phyloP scores from a whole-genome alignment of 2,329 filamentous ascomycete genomes.

The Colletotrichum endophyticum region DNA sequence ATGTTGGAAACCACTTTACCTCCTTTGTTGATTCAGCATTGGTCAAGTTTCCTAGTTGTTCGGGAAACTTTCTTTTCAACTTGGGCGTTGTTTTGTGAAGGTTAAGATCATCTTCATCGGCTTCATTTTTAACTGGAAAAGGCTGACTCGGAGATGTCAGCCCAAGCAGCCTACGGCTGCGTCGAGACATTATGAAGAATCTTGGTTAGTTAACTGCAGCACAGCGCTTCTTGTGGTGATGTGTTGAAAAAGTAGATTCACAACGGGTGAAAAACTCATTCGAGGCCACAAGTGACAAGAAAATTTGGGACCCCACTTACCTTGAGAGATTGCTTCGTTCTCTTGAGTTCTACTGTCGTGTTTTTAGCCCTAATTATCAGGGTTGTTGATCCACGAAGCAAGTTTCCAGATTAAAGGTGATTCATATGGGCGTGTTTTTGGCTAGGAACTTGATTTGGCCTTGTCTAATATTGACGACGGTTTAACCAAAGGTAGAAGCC shows the following conservation, averaged over 20 bases:
- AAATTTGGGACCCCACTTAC: neutral
- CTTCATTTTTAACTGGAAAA: fast-evolving
- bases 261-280: neutral
- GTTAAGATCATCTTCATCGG: neutral
- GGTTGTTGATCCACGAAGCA: neutral
- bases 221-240: neutral
- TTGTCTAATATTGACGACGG: neutral
- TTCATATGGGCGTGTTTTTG: neutral
- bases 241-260: neutral
- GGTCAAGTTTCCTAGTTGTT: neutral
- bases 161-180: neutral
- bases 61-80: fast-evolving
- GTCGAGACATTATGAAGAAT: neutral
- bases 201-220: neutral
- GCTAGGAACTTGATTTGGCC: neutral
- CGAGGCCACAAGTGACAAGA: neutral
- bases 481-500: neutral
- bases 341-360: neutral
- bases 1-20: neutral
- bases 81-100: fast-evolving
- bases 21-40: neutral
- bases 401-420: neutral
- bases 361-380: neutral
- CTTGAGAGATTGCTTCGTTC: neutral
- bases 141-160: neutral